Conservation (phyloP, 768 basidiomycete genomes). For the Amylocystis lapponica region DNA sequence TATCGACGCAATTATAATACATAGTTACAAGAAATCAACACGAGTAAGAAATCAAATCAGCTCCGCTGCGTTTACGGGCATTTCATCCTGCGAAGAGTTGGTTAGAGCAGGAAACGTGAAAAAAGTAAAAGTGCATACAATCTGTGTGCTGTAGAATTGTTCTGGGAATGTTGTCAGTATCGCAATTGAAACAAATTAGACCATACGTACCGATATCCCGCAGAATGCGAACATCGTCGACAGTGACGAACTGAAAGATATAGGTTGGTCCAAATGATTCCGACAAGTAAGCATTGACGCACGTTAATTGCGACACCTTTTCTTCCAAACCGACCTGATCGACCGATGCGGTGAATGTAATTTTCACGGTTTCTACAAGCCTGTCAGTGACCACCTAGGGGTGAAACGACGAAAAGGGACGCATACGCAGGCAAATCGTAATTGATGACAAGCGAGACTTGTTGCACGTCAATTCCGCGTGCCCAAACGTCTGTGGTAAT, state of each 20-base stretch:
- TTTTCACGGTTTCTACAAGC: constrained; percentile 85
- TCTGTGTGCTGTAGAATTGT: constrained; percentile 95
- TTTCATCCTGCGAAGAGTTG: constrained; percentile 70
- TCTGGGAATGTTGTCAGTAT: too few relatives aligned
- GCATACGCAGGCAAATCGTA: constrained; percentile 91
- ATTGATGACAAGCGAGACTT: constrained; percentile 96
- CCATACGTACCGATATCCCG: constrained; percentile 82
- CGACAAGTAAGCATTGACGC: constrained; percentile 21
- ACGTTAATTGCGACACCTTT: constrained; percentile 99
- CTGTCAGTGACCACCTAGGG: not conserved
- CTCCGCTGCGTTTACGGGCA: constrained; percentile 98
- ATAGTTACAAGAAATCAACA: constrained; percentile 13
- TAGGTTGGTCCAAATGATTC: not conserved
- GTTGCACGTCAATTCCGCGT: constrained; percentile 96
- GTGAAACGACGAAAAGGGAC: too few relatives aligned
- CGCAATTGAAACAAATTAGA: not conserved
- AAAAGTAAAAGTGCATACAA: constrained; percentile 43
- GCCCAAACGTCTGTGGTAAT: constrained; percentile 98
- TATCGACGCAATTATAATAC: constrained; percentile 13
- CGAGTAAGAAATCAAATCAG: constrained; percentile 54
- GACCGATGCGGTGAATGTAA: constrained; percentile 99
- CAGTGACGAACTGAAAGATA: constrained; percentile 73
- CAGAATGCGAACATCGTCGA: constrained; percentile 93
- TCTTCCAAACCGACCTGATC: constrained; percentile 96
- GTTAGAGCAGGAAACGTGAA: constrained; percentile 12